Percentiles rank a stretch among this genome's conserved stretches.
These are phyloP conservation scores for Artemisia argyi DNA, from an alignment of 129 eudicot species.

Conservation along the genomic window DNA sequence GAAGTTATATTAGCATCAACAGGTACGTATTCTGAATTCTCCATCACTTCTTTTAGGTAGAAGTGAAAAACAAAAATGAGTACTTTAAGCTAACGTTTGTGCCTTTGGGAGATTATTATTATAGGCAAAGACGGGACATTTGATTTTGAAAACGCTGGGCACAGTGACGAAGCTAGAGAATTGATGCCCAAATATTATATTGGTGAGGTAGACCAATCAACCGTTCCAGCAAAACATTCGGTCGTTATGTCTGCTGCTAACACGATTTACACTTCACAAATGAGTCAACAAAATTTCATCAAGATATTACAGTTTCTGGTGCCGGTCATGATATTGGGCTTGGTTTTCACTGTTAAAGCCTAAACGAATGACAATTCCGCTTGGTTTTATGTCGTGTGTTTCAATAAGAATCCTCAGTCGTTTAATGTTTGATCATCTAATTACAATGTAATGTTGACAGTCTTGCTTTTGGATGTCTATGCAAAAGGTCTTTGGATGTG, in stretches of 20 bases:
- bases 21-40: slow-evolving; percentile 31
- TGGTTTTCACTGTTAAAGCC: slow-evolving; percentile 57
- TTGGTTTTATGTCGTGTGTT: background rate
- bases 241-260: slow-evolving; percentile 31
- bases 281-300: slow-evolving; percentile 41
- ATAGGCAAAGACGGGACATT: slow-evolving; percentile 77
- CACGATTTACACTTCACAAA: slow-evolving; percentile 29
- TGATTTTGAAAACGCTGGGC: slow-evolving; percentile 78
- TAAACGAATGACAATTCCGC: slow-evolving; percentile 48
- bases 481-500: no score
- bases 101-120: background rate
- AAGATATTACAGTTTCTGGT: slow-evolving; percentile 66
- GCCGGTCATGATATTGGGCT: slow-evolving; percentile 54
- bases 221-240: slow-evolving; percentile 54
- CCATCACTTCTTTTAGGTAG: no score
- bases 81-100: no score
- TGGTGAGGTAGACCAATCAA: slow-evolving; percentile 58
- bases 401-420: no score
- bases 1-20: slow-evolving; percentile 80
- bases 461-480: no score
- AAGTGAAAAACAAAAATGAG: no score
- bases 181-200: slow-evolving; percentile 61
- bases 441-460: no score
- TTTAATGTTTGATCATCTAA: no score
- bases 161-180: slow-evolving; percentile 66